Evolutionary conservation across 164 flowering plant species (phyloP).

Genomic region (Nelumbo lutea): DNA sequence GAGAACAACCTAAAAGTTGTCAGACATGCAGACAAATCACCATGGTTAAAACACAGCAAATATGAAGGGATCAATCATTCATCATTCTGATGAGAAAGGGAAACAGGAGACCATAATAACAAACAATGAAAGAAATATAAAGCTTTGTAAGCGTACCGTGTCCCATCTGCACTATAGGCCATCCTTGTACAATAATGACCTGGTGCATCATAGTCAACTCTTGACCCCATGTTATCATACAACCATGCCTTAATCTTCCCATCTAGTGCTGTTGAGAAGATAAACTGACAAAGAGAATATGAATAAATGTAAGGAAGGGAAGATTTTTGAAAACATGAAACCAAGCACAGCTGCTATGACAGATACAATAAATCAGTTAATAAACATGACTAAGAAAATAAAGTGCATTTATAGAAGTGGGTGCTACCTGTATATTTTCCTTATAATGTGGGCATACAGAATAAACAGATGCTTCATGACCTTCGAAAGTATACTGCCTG

Average conservation of each 20-base stretch:
- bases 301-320: neutral
- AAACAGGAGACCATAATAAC: neutral
- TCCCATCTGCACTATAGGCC: conserved; percentile 81
- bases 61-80: neutral
- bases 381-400: neutral
- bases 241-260: conserved; percentile 87
- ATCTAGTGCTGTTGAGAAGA: conserved; percentile 71
- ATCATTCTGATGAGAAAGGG: neutral
- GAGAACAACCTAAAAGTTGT: conserved; percentile 45
- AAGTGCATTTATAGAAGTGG: neutral
- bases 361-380: neutral
- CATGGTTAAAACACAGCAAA: neutral
- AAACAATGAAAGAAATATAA: neutral
- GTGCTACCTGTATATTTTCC: conserved; percentile 48
- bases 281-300: conserved; percentile 39
- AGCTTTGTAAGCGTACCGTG: conserved; percentile 34
- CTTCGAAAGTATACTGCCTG: conserved; percentile 53
- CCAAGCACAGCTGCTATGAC: neutral
- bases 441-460: conserved; percentile 60
- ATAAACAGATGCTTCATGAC: conserved; percentile 70
- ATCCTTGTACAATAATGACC: conserved; percentile 66
- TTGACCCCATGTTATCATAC: conserved; percentile 64
- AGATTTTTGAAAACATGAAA: neutral
- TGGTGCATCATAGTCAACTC: conserved; percentile 85
- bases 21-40: conserved; percentile 4